Evolutionary conservation across 2,329 filamentous ascomycete species (phyloP).

Genomic region (Claviceps sp.): DNA sequence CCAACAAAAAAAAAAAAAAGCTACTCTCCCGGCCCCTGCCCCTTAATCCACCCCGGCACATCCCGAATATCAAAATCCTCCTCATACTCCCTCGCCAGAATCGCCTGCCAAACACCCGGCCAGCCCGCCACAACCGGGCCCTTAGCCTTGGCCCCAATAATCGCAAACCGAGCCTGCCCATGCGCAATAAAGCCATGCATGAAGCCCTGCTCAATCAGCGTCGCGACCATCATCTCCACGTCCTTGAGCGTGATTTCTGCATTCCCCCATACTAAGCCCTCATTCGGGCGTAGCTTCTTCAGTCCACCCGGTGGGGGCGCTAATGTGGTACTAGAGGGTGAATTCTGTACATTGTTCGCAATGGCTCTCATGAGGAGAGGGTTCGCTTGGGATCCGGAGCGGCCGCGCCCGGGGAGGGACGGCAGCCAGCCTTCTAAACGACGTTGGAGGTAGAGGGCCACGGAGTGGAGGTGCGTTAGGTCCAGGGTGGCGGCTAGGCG

Average conservation of each 20-base stretch:
- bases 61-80: conserved; percentile 47
- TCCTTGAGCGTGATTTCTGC: conserved; percentile 45
- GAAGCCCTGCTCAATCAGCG: conserved; percentile 66
- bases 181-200: conserved; percentile 78
- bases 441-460: conserved; percentile 52
- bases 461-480: conserved; percentile 51
- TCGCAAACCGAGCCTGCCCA: conserved; percentile 61
- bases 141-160: conserved; percentile 60
- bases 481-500: conserved; percentile 63
- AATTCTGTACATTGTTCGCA: conserved; percentile 28
- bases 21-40: conserved; percentile 6
- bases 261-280: conserved; percentile 52
- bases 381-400: conserved; percentile 28
- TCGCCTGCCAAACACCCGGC: conserved; percentile 57
- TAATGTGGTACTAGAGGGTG: conserved; percentile 27
- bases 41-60: conserved; percentile 65
- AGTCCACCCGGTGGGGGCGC: conserved; percentile 32
- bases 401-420: conserved; percentile 15
- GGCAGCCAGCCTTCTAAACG: conserved; percentile 45
- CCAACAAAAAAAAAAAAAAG: neutral
- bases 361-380: conserved; percentile 38
- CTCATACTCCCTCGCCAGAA: conserved; percentile 45
- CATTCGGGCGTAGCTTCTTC: conserved; percentile 38
- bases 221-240: conserved; percentile 65
- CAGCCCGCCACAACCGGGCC: conserved; percentile 59